Evolutionary conservation across 768 basidiomycete species (phyloP).

Genomic region (Tulasnella sp.): DNA sequence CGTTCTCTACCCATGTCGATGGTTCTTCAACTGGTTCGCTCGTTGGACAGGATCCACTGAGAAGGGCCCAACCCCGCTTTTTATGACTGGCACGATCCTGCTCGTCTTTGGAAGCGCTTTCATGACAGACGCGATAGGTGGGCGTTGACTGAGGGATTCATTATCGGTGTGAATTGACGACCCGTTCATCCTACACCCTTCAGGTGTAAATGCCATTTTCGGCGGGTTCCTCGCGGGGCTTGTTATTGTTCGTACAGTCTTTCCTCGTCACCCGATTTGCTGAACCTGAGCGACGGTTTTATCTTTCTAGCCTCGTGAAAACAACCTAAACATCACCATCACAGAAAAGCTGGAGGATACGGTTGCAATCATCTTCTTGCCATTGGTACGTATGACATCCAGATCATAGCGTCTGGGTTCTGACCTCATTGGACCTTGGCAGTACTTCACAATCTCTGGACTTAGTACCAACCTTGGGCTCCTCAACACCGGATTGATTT

Average conservation of each 20-base stretch:
- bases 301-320: constrained; percentile 57
- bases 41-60: constrained; percentile 73
- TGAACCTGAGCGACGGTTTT: not conserved
- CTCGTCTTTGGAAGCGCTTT: constrained; percentile 83
- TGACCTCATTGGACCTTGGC: not conserved
- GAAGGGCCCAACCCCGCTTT: constrained; percentile 78
- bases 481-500: constrained; percentile 78
- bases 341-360: constrained; percentile 97
- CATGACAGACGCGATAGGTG: constrained; percentile 86
- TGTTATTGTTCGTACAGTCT: constrained; percentile 18
- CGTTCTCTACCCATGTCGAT: constrained; percentile 63
- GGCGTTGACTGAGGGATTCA: not conserved
- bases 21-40: constrained; percentile 66
- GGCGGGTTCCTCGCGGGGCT: constrained; percentile 79
- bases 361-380: constrained; percentile 84
- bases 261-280: not conserved
- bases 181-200: not conserved
- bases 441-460: constrained; percentile 93
- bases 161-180: not conserved
- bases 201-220: constrained; percentile 76
- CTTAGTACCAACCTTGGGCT: constrained; percentile 84
- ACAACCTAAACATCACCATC: constrained; percentile 78
- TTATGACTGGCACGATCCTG: constrained; percentile 81
- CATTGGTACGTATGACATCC: constrained; percentile 52
- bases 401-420: not conserved